phyloP scores from a whole-genome alignment of 1,139 yeast species.

The Kurtzmaniella natalensis region DNA sequence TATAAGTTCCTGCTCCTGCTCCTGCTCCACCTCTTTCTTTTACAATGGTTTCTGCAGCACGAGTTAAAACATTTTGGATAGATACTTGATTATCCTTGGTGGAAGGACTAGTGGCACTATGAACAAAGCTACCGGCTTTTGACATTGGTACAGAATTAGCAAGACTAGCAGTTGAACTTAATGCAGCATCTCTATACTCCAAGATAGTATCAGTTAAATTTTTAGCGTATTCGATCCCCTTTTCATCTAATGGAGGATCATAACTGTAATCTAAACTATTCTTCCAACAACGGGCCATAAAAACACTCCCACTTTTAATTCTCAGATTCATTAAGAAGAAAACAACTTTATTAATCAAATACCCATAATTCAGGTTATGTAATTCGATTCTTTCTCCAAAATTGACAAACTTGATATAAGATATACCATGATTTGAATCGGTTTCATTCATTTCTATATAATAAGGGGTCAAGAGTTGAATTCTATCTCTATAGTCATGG shows the following conservation, averaged over 20 bases:
- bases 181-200: slow-evolving; percentile 16
- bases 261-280: slow-evolving; percentile 49
- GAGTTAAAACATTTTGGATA: background rate
- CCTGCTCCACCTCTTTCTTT: background rate
- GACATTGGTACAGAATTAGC: slow-evolving; percentile 1
- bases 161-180: background rate
- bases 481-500: slow-evolving; percentile 53
- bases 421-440: slow-evolving; percentile 45
- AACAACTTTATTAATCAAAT: slow-evolving; percentile 82
- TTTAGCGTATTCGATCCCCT: slow-evolving; percentile 52
- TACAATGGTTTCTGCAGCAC: slow-evolving; percentile 1
- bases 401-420: slow-evolving; percentile 79
- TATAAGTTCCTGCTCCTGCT: no score
- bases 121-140: background rate
- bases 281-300: slow-evolving; percentile 78
- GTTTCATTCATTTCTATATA: slow-evolving; percentile 49
- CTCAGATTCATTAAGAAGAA: slow-evolving; percentile 86
- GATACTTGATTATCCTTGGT: slow-evolving; percentile 2
- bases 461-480: slow-evolving; percentile 45
- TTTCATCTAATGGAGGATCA: slow-evolving; percentile 66
- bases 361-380: slow-evolving; percentile 80
- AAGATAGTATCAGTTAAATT: slow-evolving; percentile 34
- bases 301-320: slow-evolving; percentile 80
- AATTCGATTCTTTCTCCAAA: slow-evolving; percentile 86
- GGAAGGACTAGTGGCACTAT: slow-evolving; percentile 6